Base-by-base conservation (phyloP, 768 basidiomycete species). In the Hericium erinaceus region DNA sequence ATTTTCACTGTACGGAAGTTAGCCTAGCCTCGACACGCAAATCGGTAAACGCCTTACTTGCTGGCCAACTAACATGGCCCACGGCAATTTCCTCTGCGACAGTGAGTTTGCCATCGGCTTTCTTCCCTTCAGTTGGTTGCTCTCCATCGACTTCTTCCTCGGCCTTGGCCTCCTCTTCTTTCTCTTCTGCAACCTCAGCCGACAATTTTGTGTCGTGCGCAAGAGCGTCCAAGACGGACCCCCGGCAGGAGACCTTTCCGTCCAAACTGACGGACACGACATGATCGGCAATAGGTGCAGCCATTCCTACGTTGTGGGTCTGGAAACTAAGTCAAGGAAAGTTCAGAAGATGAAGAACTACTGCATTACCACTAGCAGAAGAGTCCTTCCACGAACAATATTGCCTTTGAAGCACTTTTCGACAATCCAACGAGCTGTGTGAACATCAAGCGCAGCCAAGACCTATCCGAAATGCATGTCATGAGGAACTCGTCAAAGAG, bases 81-180 rank as follows among this genome's bases (percentile, higher is more conserved):
- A 77, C 74, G 6, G 73, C 77, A 48, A 85, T 75, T 64, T 88
- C 86, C 65, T 88, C 86, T 0, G 77, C 78, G 7, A 83, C 68
- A 49, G 86, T 77, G n/a, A 87, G 73, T 64, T 85, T 84, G 2
- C 83, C 83, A 49, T 75, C 75, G 12, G 57, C 52, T 49, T 67
- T 65, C 56, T 68, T 67, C 8, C 57, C 50, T 2, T 50, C 55
- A n/a, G n/a, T n/a, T 1, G 51, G 62, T 6, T 59, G 61, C 2
- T 63, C 64, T 2, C 50, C 56, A 39, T 67, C 69, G 7, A 66
- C 39, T 20, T 61, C 60, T 57, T 72, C 60, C 54, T 68, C 63
- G 6, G 68, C 63, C 11, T 69, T 54, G n/a, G 65, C 58, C 0
- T 69, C 56, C 24, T 68, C 63, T 10, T 52, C 53, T 15, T 54